These are phyloP conservation scores for Termitomyces sp. DNA, from an alignment of 1,284 basidiomycete genomes.

Conservation along the genomic window DNA sequence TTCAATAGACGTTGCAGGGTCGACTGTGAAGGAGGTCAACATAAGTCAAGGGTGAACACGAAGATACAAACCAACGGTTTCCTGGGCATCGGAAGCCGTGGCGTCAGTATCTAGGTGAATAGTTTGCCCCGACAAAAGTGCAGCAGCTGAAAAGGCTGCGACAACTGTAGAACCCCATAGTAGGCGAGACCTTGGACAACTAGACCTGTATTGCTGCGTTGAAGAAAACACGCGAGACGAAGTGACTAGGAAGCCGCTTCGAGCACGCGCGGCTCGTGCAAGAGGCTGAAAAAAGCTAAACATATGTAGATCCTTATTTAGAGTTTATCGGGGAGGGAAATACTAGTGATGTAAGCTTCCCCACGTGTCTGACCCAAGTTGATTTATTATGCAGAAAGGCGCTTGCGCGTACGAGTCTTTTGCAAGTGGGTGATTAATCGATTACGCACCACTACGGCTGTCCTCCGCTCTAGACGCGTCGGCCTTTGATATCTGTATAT, in stretches of 20 bases:
- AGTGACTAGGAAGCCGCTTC: neutral
- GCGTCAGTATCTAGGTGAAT: slow-evolving; percentile 30
- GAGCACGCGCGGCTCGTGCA: slow-evolving; percentile 8
- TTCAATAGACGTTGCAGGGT: slow-evolving; percentile 64
- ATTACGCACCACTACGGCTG: neutral
- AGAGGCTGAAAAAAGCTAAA: slow-evolving; percentile 11
- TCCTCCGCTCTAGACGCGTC: slow-evolving; percentile 11
- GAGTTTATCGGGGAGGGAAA: neutral
- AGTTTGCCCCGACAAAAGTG: slow-evolving; percentile 12
- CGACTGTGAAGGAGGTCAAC: slow-evolving; percentile 36
- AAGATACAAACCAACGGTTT: slow-evolving; percentile 14
- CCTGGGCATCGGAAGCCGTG: slow-evolving; percentile 3
- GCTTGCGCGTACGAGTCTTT: slow-evolving; percentile 14
- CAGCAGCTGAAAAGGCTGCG: slow-evolving; percentile 8
- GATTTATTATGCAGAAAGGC: neutral
- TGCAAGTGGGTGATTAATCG: neutral
- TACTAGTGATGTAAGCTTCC: slow-evolving; percentile 8
- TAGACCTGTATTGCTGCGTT: neutral
- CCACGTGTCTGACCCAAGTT: slow-evolving; percentile 7
- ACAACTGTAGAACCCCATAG: slow-evolving; percentile 16
- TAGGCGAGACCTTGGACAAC: neutral
- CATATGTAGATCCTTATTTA: neutral
- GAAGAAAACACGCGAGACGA: neutral
- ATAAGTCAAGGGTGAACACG: neutral
- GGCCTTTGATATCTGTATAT: slow-evolving; percentile 9